These are phyloP conservation scores for Trichopus zeylanicus DNA, from an alignment of 116 monocot species.

Conservation along the genomic window DNA sequence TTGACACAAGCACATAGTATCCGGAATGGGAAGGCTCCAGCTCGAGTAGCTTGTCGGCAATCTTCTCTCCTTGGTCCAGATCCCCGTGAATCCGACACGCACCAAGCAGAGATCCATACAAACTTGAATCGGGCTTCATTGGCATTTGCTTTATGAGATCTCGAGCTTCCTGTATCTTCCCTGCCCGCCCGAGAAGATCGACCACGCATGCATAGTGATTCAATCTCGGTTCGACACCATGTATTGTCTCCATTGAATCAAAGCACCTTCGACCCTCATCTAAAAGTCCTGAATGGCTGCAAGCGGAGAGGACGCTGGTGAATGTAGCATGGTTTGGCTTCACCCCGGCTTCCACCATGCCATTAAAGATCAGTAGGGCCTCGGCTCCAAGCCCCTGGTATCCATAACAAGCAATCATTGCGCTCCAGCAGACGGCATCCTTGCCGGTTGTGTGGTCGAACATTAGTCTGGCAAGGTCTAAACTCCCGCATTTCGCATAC, in stretches of 20 bases:
- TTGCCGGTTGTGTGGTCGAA: slow-evolving; percentile 29
- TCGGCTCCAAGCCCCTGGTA: slow-evolving; percentile 41
- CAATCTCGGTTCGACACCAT: slow-evolving; percentile 26
- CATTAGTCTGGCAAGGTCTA: slow-evolving; percentile 32
- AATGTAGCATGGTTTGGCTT: slow-evolving; percentile 52
- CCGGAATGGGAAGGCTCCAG: slow-evolving; percentile 23
- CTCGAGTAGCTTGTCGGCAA: slow-evolving; percentile 26
- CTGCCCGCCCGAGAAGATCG: slow-evolving; percentile 57
- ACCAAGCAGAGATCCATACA: slow-evolving; percentile 36
- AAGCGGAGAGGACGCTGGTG: slow-evolving; percentile 52
- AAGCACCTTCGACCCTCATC: slow-evolving; percentile 40
- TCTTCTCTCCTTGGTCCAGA: slow-evolving; percentile 22
- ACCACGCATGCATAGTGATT: slow-evolving; percentile 56
- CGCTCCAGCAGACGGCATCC: slow-evolving; percentile 64
- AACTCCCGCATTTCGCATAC: slow-evolving; percentile 53
- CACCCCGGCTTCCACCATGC: slow-evolving; percentile 34
- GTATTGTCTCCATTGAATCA: slow-evolving; percentile 22
- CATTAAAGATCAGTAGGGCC: slow-evolving; percentile 18
- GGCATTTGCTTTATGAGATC: slow-evolving; percentile 26
- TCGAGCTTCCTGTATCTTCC: slow-evolving; percentile 24
- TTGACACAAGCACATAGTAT: slow-evolving; percentile 43
- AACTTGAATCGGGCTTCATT: slow-evolving; percentile 22
- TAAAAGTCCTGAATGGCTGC: slow-evolving; percentile 48
- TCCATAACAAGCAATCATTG: slow-evolving; percentile 58
- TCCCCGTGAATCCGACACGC: slow-evolving; percentile 29